Conservation (phyloP, 495 filamentous ascomycete species). For the Penicillium desertorum region DNA sequence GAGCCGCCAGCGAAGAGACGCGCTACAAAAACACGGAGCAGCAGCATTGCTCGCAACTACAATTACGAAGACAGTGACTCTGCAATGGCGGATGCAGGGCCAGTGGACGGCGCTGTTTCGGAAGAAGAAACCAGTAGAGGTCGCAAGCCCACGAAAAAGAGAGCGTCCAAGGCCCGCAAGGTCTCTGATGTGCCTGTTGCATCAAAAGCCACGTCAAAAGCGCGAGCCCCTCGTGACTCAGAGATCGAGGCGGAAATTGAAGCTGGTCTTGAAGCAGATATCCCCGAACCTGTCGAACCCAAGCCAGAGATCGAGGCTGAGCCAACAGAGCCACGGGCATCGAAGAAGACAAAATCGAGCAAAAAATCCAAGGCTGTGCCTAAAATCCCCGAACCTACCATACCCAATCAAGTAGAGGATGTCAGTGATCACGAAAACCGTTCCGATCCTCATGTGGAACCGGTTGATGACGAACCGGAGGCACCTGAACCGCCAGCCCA, state of each 20-base stretch:
- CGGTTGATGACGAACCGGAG: conserved; percentile 16
- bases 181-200: conserved; percentile 53
- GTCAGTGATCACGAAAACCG: conserved; percentile 7
- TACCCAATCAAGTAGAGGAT: conserved; percentile 5
- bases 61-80: conserved; percentile 21
- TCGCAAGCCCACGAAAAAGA: conserved; percentile 45
- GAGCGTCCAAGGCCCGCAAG: conserved; percentile 51
- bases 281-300: conserved; percentile 28
- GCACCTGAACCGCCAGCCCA: conserved; percentile 39
- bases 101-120: conserved; percentile 24
- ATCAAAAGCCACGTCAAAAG: conserved; percentile 38
- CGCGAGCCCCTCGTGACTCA: conserved; percentile 54
- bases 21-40: conserved; percentile 54
- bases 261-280: conserved; percentile 55
- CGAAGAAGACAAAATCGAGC: conserved; percentile 40
- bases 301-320: conserved; percentile 11
- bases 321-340: conserved; percentile 32
- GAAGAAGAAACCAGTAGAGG: conserved; percentile 37
- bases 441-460: conserved; percentile 1
- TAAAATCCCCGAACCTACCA: conserved; percentile 12
- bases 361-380: conserved; percentile 39
- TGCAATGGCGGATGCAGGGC: conserved; percentile 25
- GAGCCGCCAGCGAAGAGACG: conserved; percentile 65
- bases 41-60: conserved; percentile 31
- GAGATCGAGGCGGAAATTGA: conserved; percentile 69